These are phyloP conservation scores for Musa balbisiana DNA, from an alignment of 202 grass and related monocot genomes.

Conservation along the genomic window DNA sequence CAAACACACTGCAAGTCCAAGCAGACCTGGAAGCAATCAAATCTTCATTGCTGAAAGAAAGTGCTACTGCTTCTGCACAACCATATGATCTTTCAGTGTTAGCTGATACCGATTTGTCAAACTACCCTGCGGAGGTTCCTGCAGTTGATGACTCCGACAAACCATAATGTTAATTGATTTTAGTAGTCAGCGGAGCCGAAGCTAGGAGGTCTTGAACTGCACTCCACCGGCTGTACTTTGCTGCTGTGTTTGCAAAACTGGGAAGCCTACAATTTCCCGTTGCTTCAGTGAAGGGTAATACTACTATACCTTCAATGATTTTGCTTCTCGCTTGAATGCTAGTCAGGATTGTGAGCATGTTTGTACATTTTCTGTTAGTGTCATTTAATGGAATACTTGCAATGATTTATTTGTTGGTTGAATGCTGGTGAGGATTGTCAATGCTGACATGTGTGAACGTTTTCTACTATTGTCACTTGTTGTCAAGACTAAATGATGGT, in stretches of 20 bases:
- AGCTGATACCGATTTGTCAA: slow-evolving; percentile 43
- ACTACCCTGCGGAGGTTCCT: slow-evolving; percentile 50
- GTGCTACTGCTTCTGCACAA: slow-evolving; percentile 44
- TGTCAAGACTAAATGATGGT: no score
- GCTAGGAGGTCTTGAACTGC: not conserved
- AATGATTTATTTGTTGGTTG: not conserved
- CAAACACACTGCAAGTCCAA: slow-evolving; percentile 22
- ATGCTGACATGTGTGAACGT: not conserved
- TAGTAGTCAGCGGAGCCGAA: not conserved
- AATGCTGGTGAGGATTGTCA: not conserved
- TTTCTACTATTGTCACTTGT: not conserved
- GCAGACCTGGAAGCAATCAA: slow-evolving; percentile 65
- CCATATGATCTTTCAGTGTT: slow-evolving; percentile 61
- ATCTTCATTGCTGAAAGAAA: slow-evolving; percentile 79
- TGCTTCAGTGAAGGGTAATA: not conserved
- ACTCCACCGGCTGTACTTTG: not conserved
- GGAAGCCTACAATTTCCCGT: not conserved
- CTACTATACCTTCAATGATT: no score
- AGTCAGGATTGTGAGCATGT: no score
- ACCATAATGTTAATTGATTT: slow-evolving; percentile 24
- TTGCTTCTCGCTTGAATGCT: no score
- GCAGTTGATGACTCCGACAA: slow-evolving; percentile 38
- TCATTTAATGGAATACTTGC: no score
- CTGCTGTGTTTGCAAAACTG: not conserved
- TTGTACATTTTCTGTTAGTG: no score